These are phyloP conservation scores for Thielaviopsis euricoi DNA, from an alignment of 2,329 filamentous ascomycete species.

Conservation along the genomic window DNA sequence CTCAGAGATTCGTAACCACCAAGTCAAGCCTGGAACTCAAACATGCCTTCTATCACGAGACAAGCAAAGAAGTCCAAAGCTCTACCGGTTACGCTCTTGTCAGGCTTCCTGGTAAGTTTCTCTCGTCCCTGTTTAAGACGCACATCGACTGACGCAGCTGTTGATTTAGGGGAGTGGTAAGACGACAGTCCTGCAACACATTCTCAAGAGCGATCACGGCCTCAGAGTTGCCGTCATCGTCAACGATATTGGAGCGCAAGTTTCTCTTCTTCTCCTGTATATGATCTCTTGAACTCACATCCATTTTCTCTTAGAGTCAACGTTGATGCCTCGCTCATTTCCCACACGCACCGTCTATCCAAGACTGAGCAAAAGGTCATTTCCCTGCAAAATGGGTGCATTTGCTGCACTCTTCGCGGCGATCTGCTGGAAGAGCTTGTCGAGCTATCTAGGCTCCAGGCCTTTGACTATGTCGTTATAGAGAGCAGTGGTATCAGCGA, in stretches of 20 bases:
- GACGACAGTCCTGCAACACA: conserved; percentile 53
- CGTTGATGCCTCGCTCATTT: conserved; percentile 46
- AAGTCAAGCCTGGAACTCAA: neutral
- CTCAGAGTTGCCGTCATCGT: conserved; percentile 56
- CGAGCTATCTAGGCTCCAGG: conserved; percentile 36
- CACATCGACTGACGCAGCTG: neutral
- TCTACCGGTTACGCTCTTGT: neutral
- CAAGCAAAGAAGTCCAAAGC: neutral
- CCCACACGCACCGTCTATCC: conserved; percentile 36
- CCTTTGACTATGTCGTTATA: conserved; percentile 47
- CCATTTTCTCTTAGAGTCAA: conserved; percentile 30
- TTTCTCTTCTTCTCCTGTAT: conserved; percentile 5
- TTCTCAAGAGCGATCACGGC: conserved; percentile 50
- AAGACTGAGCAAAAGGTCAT: conserved; percentile 48
- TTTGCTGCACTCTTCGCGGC: conserved; percentile 58
- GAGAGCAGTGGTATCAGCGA: conserved; percentile 52
- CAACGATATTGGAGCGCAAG: conserved; percentile 50
- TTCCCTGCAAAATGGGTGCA: conserved; percentile 56
- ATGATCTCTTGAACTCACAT: neutral
- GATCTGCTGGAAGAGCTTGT: conserved; percentile 56
- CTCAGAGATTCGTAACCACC: neutral
- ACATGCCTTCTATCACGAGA: neutral
- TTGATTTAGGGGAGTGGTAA: conserved; percentile 47
- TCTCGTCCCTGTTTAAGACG: neutral
- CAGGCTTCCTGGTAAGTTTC: neutral